A percentile compares a stretch with the other conserved stretches of the same genome.
phyloP scores from a whole-genome alignment of 2,329 filamentous ascomycete species.

The Aspergillus alliaceus region DNA sequence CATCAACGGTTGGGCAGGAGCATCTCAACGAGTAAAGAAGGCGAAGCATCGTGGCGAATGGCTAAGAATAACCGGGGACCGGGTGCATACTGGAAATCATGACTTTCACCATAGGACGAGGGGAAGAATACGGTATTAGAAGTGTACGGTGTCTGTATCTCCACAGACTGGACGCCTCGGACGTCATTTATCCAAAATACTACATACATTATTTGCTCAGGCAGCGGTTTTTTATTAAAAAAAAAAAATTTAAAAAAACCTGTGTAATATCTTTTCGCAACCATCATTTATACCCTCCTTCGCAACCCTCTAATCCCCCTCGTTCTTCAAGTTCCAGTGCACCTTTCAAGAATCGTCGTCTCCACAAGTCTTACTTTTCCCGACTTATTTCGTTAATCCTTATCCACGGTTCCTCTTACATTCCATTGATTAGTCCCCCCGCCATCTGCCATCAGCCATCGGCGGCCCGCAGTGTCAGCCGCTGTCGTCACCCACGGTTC shows the following conservation, averaged over 20 bases:
- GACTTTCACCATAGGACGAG: background rate
- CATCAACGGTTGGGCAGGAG: background rate
- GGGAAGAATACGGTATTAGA: background rate
- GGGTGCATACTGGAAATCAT: background rate
- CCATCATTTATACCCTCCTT: background rate
- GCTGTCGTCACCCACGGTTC: slow-evolving; percentile 39
- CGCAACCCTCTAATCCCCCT: background rate
- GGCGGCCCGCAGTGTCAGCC: slow-evolving; percentile 34
- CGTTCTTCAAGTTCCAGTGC: background rate
- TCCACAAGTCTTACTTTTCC: background rate
- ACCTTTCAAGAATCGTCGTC: background rate
- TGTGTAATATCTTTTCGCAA: slow-evolving; percentile 6
- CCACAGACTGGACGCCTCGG: background rate
- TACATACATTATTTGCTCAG: too few species aligned
- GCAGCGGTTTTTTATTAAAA: slow-evolving; percentile 2
- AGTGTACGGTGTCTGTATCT: background rate
- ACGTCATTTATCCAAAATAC: too few species aligned
- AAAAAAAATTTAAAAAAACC: too few species aligned
- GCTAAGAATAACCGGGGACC: slow-evolving; percentile 2
- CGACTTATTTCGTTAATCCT: background rate
- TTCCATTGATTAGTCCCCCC: too few species aligned
- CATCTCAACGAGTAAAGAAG: background rate
- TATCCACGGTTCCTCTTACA: slow-evolving; percentile 19
- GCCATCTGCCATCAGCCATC: slow-evolving; percentile 21
- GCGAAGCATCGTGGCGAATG: slow-evolving; percentile 7